Conservation (phyloP, 441 rosid species). For the Breynia disticha region DNA sequence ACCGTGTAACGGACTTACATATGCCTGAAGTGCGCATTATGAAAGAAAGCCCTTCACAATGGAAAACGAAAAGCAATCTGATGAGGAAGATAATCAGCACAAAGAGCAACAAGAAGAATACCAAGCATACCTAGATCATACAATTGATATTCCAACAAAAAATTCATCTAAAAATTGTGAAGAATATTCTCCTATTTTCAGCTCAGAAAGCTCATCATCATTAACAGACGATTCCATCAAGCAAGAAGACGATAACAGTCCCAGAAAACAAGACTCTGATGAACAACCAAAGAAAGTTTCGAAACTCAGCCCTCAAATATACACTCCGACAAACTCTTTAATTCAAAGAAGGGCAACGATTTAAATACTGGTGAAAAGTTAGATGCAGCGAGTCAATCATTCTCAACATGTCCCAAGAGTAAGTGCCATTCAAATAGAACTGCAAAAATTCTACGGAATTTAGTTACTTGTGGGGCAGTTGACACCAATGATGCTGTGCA, state of each 20-base stretch:
- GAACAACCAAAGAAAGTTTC: background rate
- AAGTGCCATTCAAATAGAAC: conserved; percentile 32
- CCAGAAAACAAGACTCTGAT: conserved; percentile 2
- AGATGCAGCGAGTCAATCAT: conserved; percentile 15
- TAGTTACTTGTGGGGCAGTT: conserved; percentile 42
- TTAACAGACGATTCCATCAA: conserved; percentile 35
- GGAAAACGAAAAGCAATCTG: background rate
- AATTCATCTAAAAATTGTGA: conserved; percentile 13
- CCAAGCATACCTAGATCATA: background rate
- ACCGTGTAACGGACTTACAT: background rate
- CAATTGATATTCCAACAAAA: conserved; percentile 2
- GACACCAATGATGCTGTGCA: conserved; percentile 40
- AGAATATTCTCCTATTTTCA: conserved; percentile 23
- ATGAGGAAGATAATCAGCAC: conserved; percentile 12
- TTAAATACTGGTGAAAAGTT: conserved; percentile 3
- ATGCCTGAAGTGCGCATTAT: background rate
- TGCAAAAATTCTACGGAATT: conserved; percentile 34
- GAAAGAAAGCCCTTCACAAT: background rate
- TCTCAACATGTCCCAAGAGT: conserved; percentile 15
- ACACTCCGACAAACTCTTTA: conserved; percentile 1
- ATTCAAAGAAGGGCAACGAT: conserved; percentile 3
- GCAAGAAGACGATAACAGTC: conserved; percentile 17
- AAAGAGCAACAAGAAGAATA: conserved; percentile 5
- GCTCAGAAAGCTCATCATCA: conserved; percentile 36
- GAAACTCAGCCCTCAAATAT: conserved; percentile 7